Percentiles rank a stretch among this genome's conserved stretches.
These are phyloP conservation scores for Xylaria cubensis DNA, from an alignment of 495 filamentous ascomycete species.

Conservation along the genomic window DNA sequence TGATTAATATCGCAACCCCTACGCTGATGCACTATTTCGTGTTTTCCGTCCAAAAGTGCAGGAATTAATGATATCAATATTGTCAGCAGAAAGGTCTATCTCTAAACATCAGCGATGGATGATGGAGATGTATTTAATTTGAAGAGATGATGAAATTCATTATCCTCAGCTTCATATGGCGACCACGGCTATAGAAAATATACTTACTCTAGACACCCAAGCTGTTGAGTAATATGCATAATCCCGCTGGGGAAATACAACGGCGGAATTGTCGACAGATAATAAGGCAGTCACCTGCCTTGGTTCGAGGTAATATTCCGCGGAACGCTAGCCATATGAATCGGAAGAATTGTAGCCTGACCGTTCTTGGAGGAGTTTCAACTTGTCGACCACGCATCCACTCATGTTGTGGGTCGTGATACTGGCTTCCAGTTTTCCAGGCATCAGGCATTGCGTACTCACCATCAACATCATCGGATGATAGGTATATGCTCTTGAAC, in stretches of 20 bases:
- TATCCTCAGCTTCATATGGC: background rate
- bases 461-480: constrained; percentile 26
- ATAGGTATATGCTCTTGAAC: constrained; percentile 32
- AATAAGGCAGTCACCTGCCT: constrained; percentile 31
- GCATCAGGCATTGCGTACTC: background rate
- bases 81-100: background rate
- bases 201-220: background rate
- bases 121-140: background rate
- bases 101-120: background rate
- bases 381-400: background rate
- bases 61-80: too few relatives aligned
- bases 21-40: too few relatives aligned
- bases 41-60: too few relatives aligned
- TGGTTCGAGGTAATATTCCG: background rate
- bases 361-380: background rate
- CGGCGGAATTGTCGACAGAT: constrained; percentile 36
- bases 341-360: background rate
- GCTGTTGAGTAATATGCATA: constrained; percentile 23
- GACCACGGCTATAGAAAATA: background rate
- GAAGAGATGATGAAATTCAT: background rate
- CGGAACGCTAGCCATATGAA: background rate
- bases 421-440: background rate
- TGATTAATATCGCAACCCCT: too few relatives aligned
- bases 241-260: constrained; percentile 25
- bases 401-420: background rate